Percentiles rank a stretch among this genome's conserved stretches.
phyloP scores from a whole-genome alignment of 768 basidiomycete species.

The Hirschioporus abietinus region DNA sequence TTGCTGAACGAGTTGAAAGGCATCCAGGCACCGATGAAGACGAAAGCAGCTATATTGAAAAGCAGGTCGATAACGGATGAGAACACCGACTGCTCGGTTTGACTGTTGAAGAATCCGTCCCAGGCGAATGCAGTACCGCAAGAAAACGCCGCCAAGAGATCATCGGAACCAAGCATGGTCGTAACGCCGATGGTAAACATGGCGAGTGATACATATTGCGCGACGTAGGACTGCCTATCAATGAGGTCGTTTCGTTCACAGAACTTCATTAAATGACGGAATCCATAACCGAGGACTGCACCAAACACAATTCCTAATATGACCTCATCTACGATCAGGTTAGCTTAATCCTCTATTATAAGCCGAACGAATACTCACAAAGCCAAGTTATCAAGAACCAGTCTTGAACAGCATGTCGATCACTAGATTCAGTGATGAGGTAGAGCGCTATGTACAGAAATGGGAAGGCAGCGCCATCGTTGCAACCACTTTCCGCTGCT shows the following conservation, averaged over 20 bases:
- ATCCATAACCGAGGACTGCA: conserved; percentile 64
- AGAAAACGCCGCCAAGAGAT: conserved; percentile 89
- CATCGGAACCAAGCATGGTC: conserved; percentile 85
- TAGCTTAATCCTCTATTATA: conserved; percentile 10
- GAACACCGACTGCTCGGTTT: conserved; percentile 94
- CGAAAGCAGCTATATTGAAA: conserved; percentile 93
- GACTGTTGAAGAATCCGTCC: conserved; percentile 91
- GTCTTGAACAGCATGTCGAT: conserved; percentile 64
- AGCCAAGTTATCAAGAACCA: conserved; percentile 90
- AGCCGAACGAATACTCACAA: conserved; percentile 44
- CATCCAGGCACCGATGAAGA: conserved; percentile 97
- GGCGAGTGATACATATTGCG: conserved; percentile 83
- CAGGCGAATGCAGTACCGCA: conserved; percentile 96
- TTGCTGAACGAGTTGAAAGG: conserved; percentile 81
- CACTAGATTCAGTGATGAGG: conserved; percentile 61
- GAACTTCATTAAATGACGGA: conserved; percentile 91
- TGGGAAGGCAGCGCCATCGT: conserved; percentile 96
- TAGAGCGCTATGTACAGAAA: conserved; percentile 90
- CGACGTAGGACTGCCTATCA: conserved; percentile 91
- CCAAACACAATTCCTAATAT: conserved; percentile 72
- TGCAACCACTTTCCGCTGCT: conserved; percentile 84
- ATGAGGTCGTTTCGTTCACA: conserved; percentile 83
- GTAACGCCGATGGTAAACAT: conserved; percentile 81
- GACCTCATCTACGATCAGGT: conserved; percentile 58
- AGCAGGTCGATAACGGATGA: conserved; percentile 93